These are phyloP conservation scores for Trypanosoma scelopori DNA, from an alignment of 208 protist genomes.

Conservation along the genomic window DNA sequence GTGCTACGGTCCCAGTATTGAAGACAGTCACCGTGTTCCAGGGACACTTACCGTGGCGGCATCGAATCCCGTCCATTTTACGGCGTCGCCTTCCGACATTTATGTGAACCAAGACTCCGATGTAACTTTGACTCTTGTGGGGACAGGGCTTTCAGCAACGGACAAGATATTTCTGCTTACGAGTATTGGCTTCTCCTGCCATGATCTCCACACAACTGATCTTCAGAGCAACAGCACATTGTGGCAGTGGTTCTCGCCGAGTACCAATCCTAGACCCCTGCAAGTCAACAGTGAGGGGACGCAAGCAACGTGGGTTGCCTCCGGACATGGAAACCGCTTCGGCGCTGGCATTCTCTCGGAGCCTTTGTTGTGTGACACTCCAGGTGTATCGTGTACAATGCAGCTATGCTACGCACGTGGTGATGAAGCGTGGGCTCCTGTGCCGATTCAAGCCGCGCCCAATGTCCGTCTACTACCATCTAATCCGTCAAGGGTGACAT, in stretches of 20 bases:
- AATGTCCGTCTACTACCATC: constrained; percentile 45
- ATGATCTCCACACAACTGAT: constrained; percentile 69
- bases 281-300: constrained; percentile 42
- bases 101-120: constrained; percentile 76
- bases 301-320: constrained; percentile 57
- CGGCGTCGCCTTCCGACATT: constrained; percentile 38
- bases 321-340: constrained; percentile 64
- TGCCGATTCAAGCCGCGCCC: constrained; percentile 37
- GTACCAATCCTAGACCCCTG: constrained; percentile 54
- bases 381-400: constrained; percentile 54
- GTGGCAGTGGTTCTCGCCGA: constrained; percentile 61
- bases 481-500: constrained; percentile 60
- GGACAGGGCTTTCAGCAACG: constrained; percentile 41
- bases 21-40: constrained; percentile 56
- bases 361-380: constrained; percentile 48
- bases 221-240: constrained; percentile 58
- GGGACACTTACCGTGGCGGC: constrained; percentile 48
- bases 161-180: constrained; percentile 80
- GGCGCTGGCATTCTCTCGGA: constrained; percentile 56
- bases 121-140: constrained; percentile 61
- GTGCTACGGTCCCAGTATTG: constrained; percentile 58
- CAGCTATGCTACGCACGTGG: constrained; percentile 82
- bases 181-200: constrained; percentile 70
- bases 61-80: constrained; percentile 67
- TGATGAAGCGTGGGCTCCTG: constrained; percentile 75